Evolutionary conservation across 441 rosid species (phyloP).

Genomic region (Populus hybrid): DNA sequence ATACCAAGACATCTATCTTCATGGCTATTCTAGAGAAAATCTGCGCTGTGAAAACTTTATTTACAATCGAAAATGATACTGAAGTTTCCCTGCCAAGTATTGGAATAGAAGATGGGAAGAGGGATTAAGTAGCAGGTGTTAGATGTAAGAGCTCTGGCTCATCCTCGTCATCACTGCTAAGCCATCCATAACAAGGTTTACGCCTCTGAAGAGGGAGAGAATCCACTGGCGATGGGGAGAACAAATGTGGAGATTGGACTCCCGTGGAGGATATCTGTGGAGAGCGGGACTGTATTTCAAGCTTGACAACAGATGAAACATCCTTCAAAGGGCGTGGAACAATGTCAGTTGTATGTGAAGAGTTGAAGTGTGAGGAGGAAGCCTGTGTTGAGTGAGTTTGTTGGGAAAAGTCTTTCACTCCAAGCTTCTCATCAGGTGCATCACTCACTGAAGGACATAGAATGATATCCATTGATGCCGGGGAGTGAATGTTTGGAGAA

Average conservation of each 20-base stretch:
- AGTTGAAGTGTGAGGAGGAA: background rate
- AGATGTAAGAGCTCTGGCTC: background rate
- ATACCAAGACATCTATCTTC: too few relatives aligned
- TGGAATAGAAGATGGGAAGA: background rate
- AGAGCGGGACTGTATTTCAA: background rate
- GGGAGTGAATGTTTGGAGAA: background rate
- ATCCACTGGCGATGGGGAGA: background rate
- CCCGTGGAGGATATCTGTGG: constrained; percentile 2
- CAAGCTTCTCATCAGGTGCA: background rate
- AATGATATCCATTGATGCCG: background rate
- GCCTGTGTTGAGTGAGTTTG: background rate
- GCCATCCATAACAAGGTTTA: constrained; percentile 30
- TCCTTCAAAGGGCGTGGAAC: constrained; percentile 7
- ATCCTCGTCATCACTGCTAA: constrained; percentile 27
- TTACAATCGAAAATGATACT: too few relatives aligned
- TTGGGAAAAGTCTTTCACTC: background rate
- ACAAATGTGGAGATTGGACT: background rate
- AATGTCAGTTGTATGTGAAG: background rate
- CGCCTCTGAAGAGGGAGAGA: background rate
- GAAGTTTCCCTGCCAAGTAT: too few relatives aligned
- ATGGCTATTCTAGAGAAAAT: too few relatives aligned
- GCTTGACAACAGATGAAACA: constrained; percentile 2
- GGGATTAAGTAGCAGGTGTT: constrained; percentile 5
- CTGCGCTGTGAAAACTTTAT: too few relatives aligned
- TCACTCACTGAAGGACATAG: too few relatives aligned